phyloP scores from a whole-genome alignment of 2,329 filamentous ascomycete species.

The Fusarium pseudograminearum region DNA sequence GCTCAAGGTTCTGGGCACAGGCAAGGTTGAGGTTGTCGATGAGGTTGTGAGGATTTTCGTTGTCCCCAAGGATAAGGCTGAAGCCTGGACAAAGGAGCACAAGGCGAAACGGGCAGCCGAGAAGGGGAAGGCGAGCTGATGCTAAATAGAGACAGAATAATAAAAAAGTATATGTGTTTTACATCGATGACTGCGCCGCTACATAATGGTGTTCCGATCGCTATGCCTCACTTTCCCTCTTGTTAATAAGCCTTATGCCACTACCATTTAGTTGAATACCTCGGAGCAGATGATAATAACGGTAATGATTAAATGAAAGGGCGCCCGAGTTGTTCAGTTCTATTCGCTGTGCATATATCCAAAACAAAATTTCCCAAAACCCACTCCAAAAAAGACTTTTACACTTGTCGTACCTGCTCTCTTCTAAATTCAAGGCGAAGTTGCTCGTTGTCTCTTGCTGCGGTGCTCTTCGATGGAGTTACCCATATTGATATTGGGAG shows the following conservation, averaged over 20 bases:
- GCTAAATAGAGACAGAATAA: neutral
- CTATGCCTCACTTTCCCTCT: conserved; percentile 5
- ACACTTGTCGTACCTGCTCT: neutral
- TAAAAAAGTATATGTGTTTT: conserved; percentile 18
- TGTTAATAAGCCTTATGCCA: conserved; percentile 15
- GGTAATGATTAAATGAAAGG: conserved; percentile 7
- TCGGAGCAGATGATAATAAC: neutral
- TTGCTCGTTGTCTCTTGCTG: conserved; percentile 41
- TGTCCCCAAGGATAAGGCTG: conserved; percentile 77
- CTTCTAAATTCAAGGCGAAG: conserved; percentile 27
- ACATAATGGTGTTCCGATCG: conserved; percentile 21
- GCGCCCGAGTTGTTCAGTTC: conserved; percentile 32
- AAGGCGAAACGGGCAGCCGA: conserved; percentile 77
- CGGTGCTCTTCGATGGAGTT: conserved; percentile 21
- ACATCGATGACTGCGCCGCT: conserved; percentile 4
- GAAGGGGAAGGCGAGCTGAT: conserved; percentile 47
- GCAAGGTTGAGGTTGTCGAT: conserved; percentile 89
- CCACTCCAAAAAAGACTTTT: neutral
- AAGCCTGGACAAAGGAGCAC: conserved; percentile 84
- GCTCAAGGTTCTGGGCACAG: conserved; percentile 78
- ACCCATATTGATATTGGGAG: neutral
- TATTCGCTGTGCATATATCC: conserved; percentile 39
- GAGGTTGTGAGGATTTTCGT: conserved; percentile 86
- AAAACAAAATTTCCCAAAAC: conserved; percentile 6
- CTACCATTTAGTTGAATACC: neutral